A percentile compares a stretch with the other conserved stretches of the same genome.
phyloP scores from a whole-genome alignment of 495 filamentous ascomycete species.

The Annulohypoxylon maeteangense region DNA sequence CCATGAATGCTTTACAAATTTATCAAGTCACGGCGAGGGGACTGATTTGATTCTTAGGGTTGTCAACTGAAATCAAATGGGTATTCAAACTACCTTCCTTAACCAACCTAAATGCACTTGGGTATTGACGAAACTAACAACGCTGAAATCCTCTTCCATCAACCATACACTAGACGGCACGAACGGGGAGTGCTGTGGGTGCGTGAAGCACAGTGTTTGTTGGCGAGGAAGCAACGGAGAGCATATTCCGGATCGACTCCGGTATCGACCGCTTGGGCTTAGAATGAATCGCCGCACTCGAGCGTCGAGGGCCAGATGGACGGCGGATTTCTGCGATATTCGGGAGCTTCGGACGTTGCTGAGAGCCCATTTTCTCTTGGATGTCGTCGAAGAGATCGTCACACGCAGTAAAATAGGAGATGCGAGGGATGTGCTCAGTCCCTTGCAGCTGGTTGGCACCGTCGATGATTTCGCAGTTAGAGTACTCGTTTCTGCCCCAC shows the following conservation, averaged over 20 bases:
- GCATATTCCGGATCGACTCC: not conserved
- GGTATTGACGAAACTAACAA: not conserved
- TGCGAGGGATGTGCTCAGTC: not conserved
- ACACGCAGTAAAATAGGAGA: not conserved
- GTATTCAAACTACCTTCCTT: too few species aligned
- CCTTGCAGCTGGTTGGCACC: not conserved
- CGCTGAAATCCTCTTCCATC: not conserved
- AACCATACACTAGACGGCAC: not conserved
- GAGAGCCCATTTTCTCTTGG: not conserved
- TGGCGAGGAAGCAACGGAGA: not conserved
- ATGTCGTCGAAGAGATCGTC: not conserved
- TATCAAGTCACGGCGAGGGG: too few species aligned
- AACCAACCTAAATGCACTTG: too few species aligned
- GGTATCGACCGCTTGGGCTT: too few species aligned
- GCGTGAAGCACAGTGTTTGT: not conserved
- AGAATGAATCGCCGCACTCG: not conserved
- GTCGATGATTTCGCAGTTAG: not conserved
- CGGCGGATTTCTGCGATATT: not conserved
- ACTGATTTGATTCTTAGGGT: too few species aligned
- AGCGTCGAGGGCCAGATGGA: not conserved
- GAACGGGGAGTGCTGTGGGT: not conserved
- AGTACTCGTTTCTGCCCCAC: not conserved
- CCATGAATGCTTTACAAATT: too few species aligned
- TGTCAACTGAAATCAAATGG: too few species aligned
- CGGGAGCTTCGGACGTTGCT: not conserved